phyloP scores from a whole-genome alignment of 768 basidiomycete genomes.

The Albatrellus ellisii region DNA sequence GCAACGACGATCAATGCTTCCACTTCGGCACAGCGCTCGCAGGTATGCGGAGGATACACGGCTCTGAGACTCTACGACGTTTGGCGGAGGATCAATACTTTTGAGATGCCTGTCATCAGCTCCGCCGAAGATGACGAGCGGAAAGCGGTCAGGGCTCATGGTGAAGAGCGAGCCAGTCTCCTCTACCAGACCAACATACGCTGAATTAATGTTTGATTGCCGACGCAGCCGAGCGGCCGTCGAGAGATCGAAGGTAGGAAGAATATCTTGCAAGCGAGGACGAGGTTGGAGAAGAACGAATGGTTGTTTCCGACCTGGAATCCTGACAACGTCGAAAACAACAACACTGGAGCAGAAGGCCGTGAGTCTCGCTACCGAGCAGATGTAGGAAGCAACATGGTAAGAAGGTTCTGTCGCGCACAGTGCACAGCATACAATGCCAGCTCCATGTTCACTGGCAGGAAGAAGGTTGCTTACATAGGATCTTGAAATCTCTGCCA shows the following conservation, averaged over 20 bases:
- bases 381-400: too few species aligned
- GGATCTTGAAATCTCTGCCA: slow-evolving; percentile 45
- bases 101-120: slow-evolving; percentile 17
- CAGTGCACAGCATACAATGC: neutral
- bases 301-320: slow-evolving; percentile 36
- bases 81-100: slow-evolving; percentile 24
- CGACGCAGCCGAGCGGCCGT: slow-evolving; percentile 24
- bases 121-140: slow-evolving; percentile 65
- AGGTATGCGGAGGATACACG: slow-evolving; percentile 1
- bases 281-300: slow-evolving; percentile 84
- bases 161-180: slow-evolving; percentile 69
- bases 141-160: slow-evolving; percentile 72
- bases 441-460: neutral
- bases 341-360: slow-evolving; percentile 74
- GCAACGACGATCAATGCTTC: slow-evolving; percentile 37
- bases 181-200: slow-evolving; percentile 72
- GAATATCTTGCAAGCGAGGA: slow-evolving; percentile 58
- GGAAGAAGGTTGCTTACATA: slow-evolving; percentile 34
- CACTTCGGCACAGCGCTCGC: slow-evolving; percentile 19
- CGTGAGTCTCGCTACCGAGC: too few species aligned
- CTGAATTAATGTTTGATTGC: slow-evolving; percentile 42
- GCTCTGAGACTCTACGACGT: slow-evolving; percentile 15
- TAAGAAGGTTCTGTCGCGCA: too few species aligned
- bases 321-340: slow-evolving; percentile 61
- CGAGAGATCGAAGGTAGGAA: slow-evolving; percentile 32